Percentiles rank a stretch among this genome's conserved stretches.
phyloP scores from a whole-genome alignment of 352 stramenopile genomes.

The Pythium aquatile region DNA sequence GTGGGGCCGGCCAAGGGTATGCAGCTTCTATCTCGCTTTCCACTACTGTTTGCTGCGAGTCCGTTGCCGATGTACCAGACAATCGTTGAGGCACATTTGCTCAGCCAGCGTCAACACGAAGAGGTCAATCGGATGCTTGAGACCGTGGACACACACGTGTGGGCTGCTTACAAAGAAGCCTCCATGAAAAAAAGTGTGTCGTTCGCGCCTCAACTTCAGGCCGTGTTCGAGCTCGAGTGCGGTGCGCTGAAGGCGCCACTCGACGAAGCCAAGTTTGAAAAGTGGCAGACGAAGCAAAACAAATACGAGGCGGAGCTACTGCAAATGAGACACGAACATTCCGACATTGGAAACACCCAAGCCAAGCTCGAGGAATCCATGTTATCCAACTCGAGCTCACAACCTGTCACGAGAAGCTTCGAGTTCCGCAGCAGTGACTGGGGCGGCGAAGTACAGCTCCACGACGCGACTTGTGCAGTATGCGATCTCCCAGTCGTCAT shows the following conservation, averaged over 20 bases:
- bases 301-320: constrained; percentile 46
- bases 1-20: constrained; percentile 56
- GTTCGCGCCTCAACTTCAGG: constrained; percentile 68
- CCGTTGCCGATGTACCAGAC: constrained; percentile 76
- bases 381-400: not conserved
- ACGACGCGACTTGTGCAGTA: constrained; percentile 67
- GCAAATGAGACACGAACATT: constrained; percentile 6
- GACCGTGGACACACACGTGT: constrained; percentile 79
- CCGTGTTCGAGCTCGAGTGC: constrained; percentile 68
- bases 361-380: not conserved
- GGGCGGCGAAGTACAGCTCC: constrained; percentile 83
- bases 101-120: constrained; percentile 62
- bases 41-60: constrained; percentile 59
- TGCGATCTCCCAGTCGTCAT: constrained; percentile 84
- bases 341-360: not conserved
- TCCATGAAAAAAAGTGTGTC: constrained; percentile 45
- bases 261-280: constrained; percentile 44
- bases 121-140: constrained; percentile 76
- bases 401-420: constrained; percentile 41
- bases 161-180: constrained; percentile 73
- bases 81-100: constrained; percentile 68
- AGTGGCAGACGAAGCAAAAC: constrained; percentile 53
- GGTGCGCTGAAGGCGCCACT: constrained; percentile 38
- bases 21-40: constrained; percentile 55
- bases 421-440: constrained; percentile 86